Evolutionary conservation across 495 filamentous ascomycete species (phyloP), one percentile per base, ranked within the genome.

Genomic region (Patellaria atrata): DNA sequence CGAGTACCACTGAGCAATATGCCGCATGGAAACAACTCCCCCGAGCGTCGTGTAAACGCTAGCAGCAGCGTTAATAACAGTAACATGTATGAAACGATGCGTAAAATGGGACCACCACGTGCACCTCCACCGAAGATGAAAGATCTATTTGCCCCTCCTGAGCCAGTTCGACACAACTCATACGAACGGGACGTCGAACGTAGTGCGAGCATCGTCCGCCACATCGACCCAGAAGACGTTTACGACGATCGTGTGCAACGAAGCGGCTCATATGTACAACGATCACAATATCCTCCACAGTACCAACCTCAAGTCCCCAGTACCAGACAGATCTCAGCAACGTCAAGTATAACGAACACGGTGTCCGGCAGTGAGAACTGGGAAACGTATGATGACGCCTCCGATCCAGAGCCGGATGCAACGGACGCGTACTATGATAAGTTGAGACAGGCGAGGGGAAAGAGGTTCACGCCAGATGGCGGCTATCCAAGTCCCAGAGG

Each of bases 61-160:
- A 65, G 60, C 10, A 62, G 56, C 40, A 74, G 65, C 12, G 30
- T 45, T 19, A 38, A 40, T n/a, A n/a, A n/a, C n/a, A n/a, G n/a
- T n/a, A n/a, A n/a, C n/a, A n/a, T n/a, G n/a, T n/a, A n/a, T n/a
- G 31, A 38, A 35, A 50, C 43, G 18, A 52, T 75, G 28, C 64
- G 71, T 30, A 77, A 73, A 54, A 68, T 77, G 61, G 62, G 65
- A 32, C 58, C 71, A 41, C 60, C 73, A 49, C 55, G 77, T 42
- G 76, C 75, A 11, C 82, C 85, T 20, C 85, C 85, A 21, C 84
- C 85, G 21, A 80, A 83, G 52, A 92, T 94, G 85, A 71, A 84
- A 43, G 82, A 86, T 38, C 73, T 89, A 9, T 75, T 76, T 17
- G 61, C 78, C 12, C 76, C 77, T 1, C 75, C 71, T 13, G 75